A percentile compares a stretch with the other conserved stretches of the same genome.
phyloP scores from a whole-genome alignment of 805 yeast genomes.

The Kregervanrija pseudodelftensis region DNA sequence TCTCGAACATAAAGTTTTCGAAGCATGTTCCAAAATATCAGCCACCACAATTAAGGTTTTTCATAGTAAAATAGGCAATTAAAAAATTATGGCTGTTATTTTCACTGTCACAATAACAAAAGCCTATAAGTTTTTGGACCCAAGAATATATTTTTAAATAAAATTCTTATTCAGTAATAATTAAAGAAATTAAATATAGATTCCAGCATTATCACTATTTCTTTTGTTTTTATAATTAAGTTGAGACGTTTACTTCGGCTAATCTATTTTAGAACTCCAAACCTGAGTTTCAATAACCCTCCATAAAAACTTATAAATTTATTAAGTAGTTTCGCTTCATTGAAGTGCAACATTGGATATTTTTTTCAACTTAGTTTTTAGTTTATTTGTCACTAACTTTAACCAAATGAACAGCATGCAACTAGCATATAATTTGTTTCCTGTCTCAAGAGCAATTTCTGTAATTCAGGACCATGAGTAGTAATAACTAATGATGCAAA shows the following conservation, averaged over 20 bases:
- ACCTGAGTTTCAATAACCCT: constrained; percentile 26
- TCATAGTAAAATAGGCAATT: constrained; percentile 25
- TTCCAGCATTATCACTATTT: constrained; percentile 15
- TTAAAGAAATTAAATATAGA: constrained; percentile 23
- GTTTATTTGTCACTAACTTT: constrained; percentile 14
- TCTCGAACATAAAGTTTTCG: constrained; percentile 31
- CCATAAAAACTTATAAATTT: constrained; percentile 27
- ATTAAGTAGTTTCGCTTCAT: too few species aligned
- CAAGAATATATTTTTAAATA: constrained; percentile 21
- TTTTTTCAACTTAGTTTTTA: constrained; percentile 14
- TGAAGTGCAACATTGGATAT: constrained; percentile 23
- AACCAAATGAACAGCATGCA: constrained; percentile 23
- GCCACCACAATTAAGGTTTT: constrained; percentile 27
- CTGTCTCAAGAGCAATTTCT: constrained; percentile 23
- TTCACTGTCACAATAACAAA: constrained; percentile 31
- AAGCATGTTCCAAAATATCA: constrained; percentile 35
- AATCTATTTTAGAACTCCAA: constrained; percentile 25
- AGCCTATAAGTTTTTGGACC: constrained; percentile 17
- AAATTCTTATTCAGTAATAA: constrained; percentile 19
- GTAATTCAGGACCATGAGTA: constrained; percentile 16
- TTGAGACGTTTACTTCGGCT: constrained; percentile 17
- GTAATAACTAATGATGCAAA: too few species aligned
- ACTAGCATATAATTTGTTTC: constrained; percentile 22
- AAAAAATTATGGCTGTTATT: constrained; percentile 29
- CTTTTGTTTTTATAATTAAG: constrained; percentile 22